These are phyloP conservation scores for Boletus sp. DNA, from an alignment of 1,284 basidiomycete species.

Conservation along the genomic window DNA sequence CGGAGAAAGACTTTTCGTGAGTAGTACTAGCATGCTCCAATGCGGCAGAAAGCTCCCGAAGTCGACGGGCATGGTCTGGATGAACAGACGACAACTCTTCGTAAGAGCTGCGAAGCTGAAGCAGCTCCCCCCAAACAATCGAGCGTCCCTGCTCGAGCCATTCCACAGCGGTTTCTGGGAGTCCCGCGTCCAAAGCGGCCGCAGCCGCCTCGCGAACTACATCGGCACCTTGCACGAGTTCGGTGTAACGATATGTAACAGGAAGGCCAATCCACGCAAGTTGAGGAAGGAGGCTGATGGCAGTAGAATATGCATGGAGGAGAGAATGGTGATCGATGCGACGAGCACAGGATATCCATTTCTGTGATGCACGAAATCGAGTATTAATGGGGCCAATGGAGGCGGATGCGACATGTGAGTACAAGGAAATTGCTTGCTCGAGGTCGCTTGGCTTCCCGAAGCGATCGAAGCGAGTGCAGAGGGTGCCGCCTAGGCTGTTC, in stretches of 20 bases:
- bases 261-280: not conserved
- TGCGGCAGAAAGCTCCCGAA: not conserved
- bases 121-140: not conserved
- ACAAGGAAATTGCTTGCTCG: not conserved
- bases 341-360: not conserved
- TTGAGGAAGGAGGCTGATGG: not conserved
- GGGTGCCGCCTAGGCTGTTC: not conserved
- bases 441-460: not conserved
- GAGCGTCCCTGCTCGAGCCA: not conserved
- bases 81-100: not conserved
- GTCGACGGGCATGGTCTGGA: not conserved
- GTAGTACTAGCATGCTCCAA: not conserved
- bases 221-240: not conserved
- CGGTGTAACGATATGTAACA: not conserved
- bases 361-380: not conserved
- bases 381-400: no score
- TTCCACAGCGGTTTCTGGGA: not conserved
- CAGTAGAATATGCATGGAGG: not conserved
- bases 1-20: not conserved
- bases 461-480: no score
- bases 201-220: not conserved
- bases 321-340: not conserved
- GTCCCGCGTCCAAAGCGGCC: not conserved
- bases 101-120: not conserved
- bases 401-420: no score